Base-by-base conservation (phyloP, 2,329 filamentous ascomycete genomes). In the Ophiostoma perfectum region DNA sequence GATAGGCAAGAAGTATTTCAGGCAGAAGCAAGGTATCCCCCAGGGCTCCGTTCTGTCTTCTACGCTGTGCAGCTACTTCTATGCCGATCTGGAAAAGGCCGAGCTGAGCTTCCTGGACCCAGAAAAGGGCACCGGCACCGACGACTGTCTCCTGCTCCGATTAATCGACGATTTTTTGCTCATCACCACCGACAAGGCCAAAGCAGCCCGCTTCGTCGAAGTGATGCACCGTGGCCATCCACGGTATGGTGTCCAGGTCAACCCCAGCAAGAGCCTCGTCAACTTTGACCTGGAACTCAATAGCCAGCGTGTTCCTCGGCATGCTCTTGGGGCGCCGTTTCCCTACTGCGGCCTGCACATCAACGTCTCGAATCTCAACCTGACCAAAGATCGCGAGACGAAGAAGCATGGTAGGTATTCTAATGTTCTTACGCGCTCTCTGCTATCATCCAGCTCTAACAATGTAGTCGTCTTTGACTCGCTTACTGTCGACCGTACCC, bases 91-190 rank as follows among this genome's bases (percentile, higher is more conserved):
- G 1, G 95, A 99, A 77, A 78, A 79, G 6, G 82, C 87, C 39
- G 80, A 89, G 14, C 81, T 98, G 2, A 75, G 75, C 0, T 98
- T 97, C 97, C 75, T 78, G 12, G n/a, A 16, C 0, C 7, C 49
- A 5, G 49, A 27, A 3, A 27, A 52, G 2, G 49, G n/a, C 5
- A 36, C 4, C n/a, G 11, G 11, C 8, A 27, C 12, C 45, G 45
- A 38, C 4, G 80, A 89, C 45, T 89, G 85, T 65, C 78, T 97
- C 2, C 81, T 99, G 7, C 78, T 98, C 66, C 85, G 95, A 16
- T 83, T 97, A 9, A 91, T 96, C 58, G 95, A 99, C 73, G 95
- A 99, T 74, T 99, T 98, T 73, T 81, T 98, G 4, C 85, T 99
- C 63, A 88, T 99, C 74, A 97, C 91, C 0, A 87, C 88, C 0